Conservation (phyloP, 805 yeast species). For the Saturnispora galanensis region DNA sequence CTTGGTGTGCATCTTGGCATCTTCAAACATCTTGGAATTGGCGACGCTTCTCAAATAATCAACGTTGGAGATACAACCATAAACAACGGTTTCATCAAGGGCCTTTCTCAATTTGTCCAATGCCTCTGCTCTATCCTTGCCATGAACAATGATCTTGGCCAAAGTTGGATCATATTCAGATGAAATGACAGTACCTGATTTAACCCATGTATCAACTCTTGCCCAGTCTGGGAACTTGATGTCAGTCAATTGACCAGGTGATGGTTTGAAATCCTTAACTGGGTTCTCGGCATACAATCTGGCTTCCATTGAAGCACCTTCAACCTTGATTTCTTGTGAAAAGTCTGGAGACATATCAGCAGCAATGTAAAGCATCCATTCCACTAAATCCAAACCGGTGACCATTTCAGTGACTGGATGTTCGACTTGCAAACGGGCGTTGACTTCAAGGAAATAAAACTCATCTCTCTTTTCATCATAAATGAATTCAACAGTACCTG, state of each 20-base stretch:
- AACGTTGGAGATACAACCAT: constrained; percentile 82
- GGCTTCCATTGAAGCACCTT: constrained; percentile 95
- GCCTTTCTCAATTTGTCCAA: constrained; percentile 69
- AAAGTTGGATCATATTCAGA: constrained; percentile 95
- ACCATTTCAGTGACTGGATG: constrained; percentile 96
- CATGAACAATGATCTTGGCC: constrained; percentile 94
- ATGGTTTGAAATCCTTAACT: constrained; percentile 86
- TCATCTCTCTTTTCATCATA: constrained; percentile 80
- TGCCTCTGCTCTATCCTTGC: constrained; percentile 81
- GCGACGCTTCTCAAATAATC: constrained; percentile 86
- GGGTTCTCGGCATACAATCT: constrained; percentile 96
- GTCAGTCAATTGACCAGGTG: constrained; percentile 88
- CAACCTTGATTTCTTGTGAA: constrained; percentile 42
- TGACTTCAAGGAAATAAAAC: constrained; percentile 91
- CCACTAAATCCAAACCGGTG: constrained; percentile 90
- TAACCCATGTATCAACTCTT: constrained; percentile 90
- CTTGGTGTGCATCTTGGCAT: constrained; percentile 79
- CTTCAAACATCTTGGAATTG: constrained; percentile 71
- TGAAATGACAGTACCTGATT: constrained; percentile 75
- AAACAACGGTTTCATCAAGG: constrained; percentile 72
- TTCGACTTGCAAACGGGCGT: constrained; percentile 94
- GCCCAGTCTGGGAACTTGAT: constrained; percentile 85
- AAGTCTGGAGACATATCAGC: constrained; percentile 85
- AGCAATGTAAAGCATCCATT: constrained; percentile 93
- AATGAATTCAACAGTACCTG: constrained; percentile 95